These are phyloP conservation scores for Penicillium hordei DNA, from an alignment of 2,329 filamentous ascomycete species.

Conservation along the genomic window DNA sequence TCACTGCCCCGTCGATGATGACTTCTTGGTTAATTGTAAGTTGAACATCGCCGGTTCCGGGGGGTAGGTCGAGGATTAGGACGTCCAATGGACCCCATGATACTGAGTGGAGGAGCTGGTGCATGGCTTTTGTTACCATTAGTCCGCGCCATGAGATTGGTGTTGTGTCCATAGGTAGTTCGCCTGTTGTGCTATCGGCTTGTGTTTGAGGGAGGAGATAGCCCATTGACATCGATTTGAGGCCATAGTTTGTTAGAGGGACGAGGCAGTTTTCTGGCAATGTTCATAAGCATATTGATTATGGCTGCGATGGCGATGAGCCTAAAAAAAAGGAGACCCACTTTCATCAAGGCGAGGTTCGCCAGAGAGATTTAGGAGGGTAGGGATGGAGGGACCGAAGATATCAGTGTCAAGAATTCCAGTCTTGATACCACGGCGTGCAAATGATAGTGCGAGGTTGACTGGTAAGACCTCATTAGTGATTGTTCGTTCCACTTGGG, in stretches of 20 bases:
- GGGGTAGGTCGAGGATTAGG: constrained; percentile 85
- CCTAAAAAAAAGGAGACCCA: constrained; percentile 46
- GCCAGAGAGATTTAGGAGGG: constrained; percentile 76
- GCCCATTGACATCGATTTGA: constrained; percentile 99
- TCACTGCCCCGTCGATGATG: constrained; percentile 76
- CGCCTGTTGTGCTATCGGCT: constrained; percentile 26
- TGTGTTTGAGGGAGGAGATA: constrained; percentile 65
- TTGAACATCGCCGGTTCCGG: constrained; percentile 93
- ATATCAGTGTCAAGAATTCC: constrained; percentile 96
- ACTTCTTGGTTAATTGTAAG: constrained; percentile 96
- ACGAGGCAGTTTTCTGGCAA: constrained; percentile 59
- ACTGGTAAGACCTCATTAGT: constrained; percentile 34
- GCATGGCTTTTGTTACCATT: constrained; percentile 97
- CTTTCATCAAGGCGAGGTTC: constrained; percentile 74
- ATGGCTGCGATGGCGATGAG: neutral
- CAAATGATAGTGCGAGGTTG: constrained; percentile 85
- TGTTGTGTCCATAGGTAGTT: constrained; percentile 51
- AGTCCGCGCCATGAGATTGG: constrained; percentile 93
- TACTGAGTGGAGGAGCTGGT: constrained; percentile 92
- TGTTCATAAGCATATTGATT: constrained; percentile 12
- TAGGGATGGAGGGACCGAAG: constrained; percentile 93
- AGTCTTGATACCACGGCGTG: constrained; percentile 73
- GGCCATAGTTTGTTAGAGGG: constrained; percentile 87
- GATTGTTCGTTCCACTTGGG: neutral
- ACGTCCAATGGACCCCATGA: constrained; percentile 89